Evolutionary conservation across 208 protist species (phyloP), one percentile per base, ranked within the genome.

Genomic region (Blechomonas ayalai): DNA sequence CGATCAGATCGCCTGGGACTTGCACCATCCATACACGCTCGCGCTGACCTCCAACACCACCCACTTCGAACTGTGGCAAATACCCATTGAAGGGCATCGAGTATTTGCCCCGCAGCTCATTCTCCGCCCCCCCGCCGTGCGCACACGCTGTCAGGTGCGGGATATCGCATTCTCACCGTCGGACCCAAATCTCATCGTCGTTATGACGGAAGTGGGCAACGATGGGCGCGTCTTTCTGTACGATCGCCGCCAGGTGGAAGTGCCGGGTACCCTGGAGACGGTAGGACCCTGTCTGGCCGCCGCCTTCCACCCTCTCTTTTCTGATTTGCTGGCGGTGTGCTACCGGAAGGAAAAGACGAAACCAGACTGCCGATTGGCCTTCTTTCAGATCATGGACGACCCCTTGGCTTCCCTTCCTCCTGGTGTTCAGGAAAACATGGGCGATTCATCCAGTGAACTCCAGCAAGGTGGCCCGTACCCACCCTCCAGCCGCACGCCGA

Each of bases 1-100:
- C 35, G 71, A 86, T 41, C 75, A 76, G 27, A 84, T 93, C 28
- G 73, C 71, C 13, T 93, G 85, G 82, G 84, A 93, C 47, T 73
- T 76, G 36, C 78, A 93, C 49, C 69, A 82, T 26, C 62, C 71
- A 18, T 88, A 93, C 62, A 89, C 81, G n/a, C 67, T 93, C n/a
- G 78, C 79, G 3, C 69, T 90, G 15, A 81, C 59, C 25, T 82
- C 73, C 7, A 43, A 67, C 0, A 47, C 57, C 8, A 89, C 74
- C 9, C 65, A 83, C 53, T 93, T 93, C 59, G 81, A 93, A 59
- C 44, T 93, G 27, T 90, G 85, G 79, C 55, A 63, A 19, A 71
- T 92, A 25, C 77, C 73, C 8, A 64, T 61, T 5, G 59, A 62
- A 10, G 59, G 51, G 16, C 47, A 39, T 23, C 39, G 39, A 13